Evolutionary conservation across 495 filamentous ascomycete species (phyloP), one percentile per base, ranked within the genome.

Genomic region (Pyrenula aspistea): DNA sequence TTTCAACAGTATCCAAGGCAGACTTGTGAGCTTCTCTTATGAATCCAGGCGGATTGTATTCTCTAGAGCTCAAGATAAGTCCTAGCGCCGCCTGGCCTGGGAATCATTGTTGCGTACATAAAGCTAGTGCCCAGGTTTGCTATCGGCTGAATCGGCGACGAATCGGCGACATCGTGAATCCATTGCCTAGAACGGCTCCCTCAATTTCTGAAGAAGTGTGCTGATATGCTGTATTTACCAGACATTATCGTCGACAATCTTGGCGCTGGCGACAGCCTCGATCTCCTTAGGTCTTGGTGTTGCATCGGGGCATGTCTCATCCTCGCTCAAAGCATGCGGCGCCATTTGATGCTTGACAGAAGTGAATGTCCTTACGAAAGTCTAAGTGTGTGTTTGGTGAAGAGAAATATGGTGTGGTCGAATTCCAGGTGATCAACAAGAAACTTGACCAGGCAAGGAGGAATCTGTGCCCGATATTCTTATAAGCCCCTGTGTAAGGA

Each of bases 41-140:
- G 24, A 62, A 58, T 21, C 54, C 47, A 0, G 59, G 59, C 2
- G 59, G 58, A 56, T 56, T 57, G 15, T 31, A 23, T n/a, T 55
- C 42, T 25, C 56, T 55, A 20, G 1, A 2, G 25, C 10, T 48
- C 19, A 48, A 48, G 11, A 48, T 19, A 48, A 48, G 19, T 11
- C 11, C 42, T 19, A 48, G 11, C 11, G 42, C 11, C 11, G 11
- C 19, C 19, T 48, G 11, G 19, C 11, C 11, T 36, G 22, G 12
- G 2, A 12, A 15, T 11, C 2, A 2, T 19, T 1, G 15, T n/a
- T 12, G 24, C 25, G 8, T 49, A 51, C 53, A 52, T 10, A 21
- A 62, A 47, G 12, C 60, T 49, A 24, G 23, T 19, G 10, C 60
- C 60, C 1, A 62, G 10, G 49, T 60, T 62, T 22, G 53, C 60